These are phyloP conservation scores for Arctium lappa DNA, from an alignment of 129 eudicot species.

Conservation along the genomic window DNA sequence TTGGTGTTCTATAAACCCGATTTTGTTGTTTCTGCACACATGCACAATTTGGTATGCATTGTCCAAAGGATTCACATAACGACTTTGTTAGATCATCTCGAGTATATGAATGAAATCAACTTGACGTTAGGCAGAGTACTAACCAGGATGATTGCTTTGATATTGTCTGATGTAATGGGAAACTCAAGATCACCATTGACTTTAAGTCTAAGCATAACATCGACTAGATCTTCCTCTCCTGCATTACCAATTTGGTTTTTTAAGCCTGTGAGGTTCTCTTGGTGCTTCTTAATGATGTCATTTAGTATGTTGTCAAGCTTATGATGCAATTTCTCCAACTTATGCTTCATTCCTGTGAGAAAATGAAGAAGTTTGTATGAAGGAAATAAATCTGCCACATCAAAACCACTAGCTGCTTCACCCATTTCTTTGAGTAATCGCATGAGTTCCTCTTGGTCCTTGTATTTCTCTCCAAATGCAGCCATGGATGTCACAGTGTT, in stretches of 20 bases:
- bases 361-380: neutral
- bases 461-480: neutral
- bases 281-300: conserved; percentile 1
- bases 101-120: neutral
- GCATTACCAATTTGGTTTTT: neutral
- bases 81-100: neutral
- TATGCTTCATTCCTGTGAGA: neutral
- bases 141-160: conserved; percentile 20
- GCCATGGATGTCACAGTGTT: neutral
- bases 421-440: neutral
- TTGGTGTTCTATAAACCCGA: neutral
- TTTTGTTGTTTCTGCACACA: too few relatives aligned
- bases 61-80: neutral
- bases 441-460: neutral
- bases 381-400: conserved; percentile 11
- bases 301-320: neutral
- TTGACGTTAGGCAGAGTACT: neutral
- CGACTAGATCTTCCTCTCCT: conserved; percentile 19
- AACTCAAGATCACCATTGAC: neutral
- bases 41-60: neutral
- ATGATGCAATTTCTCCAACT: neutral
- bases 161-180: conserved; percentile 1
- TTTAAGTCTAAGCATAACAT: conserved; percentile 24
- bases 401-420: neutral
- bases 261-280: neutral